A percentile compares a stretch with the other conserved stretches of the same genome.
Conservation (phyloP, 1,139 yeast genomes). For the Hemisphaericaspora subhashii region DNA sequence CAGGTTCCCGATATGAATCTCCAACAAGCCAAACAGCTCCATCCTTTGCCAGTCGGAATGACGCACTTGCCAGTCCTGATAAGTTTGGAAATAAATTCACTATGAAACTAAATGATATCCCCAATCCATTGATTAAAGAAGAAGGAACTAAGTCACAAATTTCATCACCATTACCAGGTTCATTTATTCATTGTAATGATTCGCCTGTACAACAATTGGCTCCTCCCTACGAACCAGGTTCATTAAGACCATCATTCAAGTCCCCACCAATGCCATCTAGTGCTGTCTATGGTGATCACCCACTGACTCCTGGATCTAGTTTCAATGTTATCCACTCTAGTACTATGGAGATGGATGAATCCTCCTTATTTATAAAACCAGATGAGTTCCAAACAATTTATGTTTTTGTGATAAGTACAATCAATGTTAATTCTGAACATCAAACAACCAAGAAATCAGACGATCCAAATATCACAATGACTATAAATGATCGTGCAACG, state of each 20-base stretch:
- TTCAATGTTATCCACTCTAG: conserved; percentile 29
- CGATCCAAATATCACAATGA: conserved; percentile 61
- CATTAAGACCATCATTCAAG: conserved; percentile 10
- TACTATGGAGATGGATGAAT: conserved; percentile 27
- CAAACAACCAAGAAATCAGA: conserved; percentile 40
- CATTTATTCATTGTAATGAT: conserved; percentile 9
- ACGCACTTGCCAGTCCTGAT: conserved; percentile 21
- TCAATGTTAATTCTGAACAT: conserved; percentile 37
- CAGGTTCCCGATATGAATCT: conserved; percentile 9
- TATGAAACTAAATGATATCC: conserved; percentile 8
- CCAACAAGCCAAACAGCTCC: conserved; percentile 16
- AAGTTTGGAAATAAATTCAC: conserved; percentile 14
- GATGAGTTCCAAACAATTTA: conserved; percentile 63
- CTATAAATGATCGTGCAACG: conserved; percentile 58
- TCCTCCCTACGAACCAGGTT: conserved; percentile 11
- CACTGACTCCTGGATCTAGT: conserved; percentile 18
- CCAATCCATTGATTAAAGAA: conserved; percentile 7
- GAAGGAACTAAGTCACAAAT: conserved; percentile 13
- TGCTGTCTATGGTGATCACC: conserved; percentile 7
- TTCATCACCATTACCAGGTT: conserved; percentile 17
- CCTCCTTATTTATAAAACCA: conserved; percentile 59
- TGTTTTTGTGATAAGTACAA: conserved; percentile 58
- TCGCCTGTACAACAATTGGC: conserved; percentile 12
- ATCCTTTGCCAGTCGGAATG: conserved; percentile 12
- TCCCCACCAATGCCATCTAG: conserved; percentile 11